phyloP scores from a whole-genome alignment of 495 filamentous ascomycete genomes.

The Penicillium atrosanguineum region DNA sequence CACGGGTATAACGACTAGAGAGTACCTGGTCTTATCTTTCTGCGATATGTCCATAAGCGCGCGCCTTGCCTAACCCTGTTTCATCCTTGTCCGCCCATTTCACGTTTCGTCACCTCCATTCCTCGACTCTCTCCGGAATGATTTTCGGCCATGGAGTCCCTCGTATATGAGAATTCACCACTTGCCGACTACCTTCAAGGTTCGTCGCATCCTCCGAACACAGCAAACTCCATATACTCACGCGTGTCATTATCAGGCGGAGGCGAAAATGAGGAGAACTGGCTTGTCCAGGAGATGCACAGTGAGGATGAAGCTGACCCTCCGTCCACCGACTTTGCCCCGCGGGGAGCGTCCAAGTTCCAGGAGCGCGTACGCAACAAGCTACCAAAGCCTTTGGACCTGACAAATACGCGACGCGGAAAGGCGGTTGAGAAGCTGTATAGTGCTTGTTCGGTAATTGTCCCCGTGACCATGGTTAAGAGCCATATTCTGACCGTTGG shows the following conservation, averaged over 20 bases:
- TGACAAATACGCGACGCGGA: conserved; percentile 51
- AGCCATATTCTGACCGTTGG: background rate
- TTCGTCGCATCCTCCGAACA: conserved; percentile 35
- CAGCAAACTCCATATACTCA: conserved; percentile 16
- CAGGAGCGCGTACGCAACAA: conserved; percentile 64
- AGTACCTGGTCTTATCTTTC: conserved; percentile 1
- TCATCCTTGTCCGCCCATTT: conserved; percentile 4
- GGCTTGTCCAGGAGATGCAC: conserved; percentile 42
- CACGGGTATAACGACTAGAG: conserved; percentile 4
- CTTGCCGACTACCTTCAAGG: conserved; percentile 93
- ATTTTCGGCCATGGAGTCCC: conserved; percentile 72
- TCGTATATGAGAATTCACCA: conserved; percentile 87
- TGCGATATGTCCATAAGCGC: conserved; percentile 23
- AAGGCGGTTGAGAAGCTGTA: conserved; percentile 50
- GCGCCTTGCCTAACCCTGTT: conserved; percentile 5
- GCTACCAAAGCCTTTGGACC: conserved; percentile 58
- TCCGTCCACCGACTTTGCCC: conserved; percentile 63
- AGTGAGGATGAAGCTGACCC: conserved; percentile 33
- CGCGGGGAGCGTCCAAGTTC: conserved; percentile 66
- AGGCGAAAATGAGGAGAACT: conserved; percentile 44
- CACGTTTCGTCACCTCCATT: conserved; percentile 10
- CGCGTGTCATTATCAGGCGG: conserved; percentile 39
- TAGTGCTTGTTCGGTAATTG: conserved; percentile 57
- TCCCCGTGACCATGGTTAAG: background rate
- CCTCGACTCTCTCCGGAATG: conserved; percentile 33